Percentiles rank a stretch among this genome's conserved stretches.
Conservation (phyloP, 1,139 yeast species). For the Zygosaccharomyces pseudobailii region DNA sequence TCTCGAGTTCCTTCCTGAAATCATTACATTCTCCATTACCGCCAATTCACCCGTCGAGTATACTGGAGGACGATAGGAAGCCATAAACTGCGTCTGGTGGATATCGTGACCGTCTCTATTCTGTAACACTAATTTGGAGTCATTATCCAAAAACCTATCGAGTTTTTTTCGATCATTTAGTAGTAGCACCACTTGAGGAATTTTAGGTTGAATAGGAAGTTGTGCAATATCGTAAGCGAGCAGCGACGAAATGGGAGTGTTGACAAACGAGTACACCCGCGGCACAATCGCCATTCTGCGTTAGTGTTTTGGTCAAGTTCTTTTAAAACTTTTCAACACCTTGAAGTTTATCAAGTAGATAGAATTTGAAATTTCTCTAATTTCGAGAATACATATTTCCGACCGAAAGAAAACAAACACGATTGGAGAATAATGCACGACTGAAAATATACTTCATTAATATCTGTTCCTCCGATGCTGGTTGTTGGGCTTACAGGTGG, state of each 20-base stretch:
- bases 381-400: background rate
- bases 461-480: conserved; percentile 49
- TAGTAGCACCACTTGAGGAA: conserved; percentile 41
- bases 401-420: too few species aligned
- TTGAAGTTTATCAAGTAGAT: background rate
- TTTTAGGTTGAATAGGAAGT: conserved; percentile 33
- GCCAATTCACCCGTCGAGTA: conserved; percentile 34
- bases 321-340: too few species aligned
- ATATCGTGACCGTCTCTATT: conserved; percentile 16
- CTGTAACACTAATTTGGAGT: conserved; percentile 35
- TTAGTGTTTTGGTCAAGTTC: background rate
- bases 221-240: conserved; percentile 38
- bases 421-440: too few species aligned
- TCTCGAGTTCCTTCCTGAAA: conserved; percentile 45
- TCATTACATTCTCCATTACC: conserved; percentile 48
- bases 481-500: conserved; percentile 95
- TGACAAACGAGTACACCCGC: conserved; percentile 41
- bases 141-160: conserved; percentile 39
- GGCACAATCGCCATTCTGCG: conserved; percentile 20
- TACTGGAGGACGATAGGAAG: conserved; percentile 36
- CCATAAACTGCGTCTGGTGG: conserved; percentile 32
- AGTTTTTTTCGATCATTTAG: conserved; percentile 40
- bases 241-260: conserved; percentile 39
- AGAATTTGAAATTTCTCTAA: background rate
- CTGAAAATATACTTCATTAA: too few species aligned